Base-by-base conservation (phyloP, 805 yeast genomes). In the Starmerella geochares region DNA sequence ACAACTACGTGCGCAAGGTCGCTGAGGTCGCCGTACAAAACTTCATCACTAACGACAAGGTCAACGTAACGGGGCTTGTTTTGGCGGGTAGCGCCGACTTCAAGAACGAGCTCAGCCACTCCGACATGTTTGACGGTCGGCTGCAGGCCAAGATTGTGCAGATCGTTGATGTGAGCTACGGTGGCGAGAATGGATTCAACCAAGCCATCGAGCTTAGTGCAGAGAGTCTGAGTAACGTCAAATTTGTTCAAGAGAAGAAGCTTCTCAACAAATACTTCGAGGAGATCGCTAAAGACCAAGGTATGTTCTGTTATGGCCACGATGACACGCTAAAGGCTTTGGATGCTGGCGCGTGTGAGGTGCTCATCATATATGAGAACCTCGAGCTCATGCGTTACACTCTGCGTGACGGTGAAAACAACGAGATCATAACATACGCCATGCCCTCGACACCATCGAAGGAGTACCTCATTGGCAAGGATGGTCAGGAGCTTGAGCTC, bases 71-170 rank as follows among this genome's bases (percentile, higher is more conserved):
- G 59, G 99, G 98, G 54, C 75, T 92, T 62, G 90, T 92, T 58
- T 76, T 92, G 64, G 99, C 98, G 35, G 99, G 99, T 80, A 83
- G 95, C 50, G 99, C 99, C 46, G 99, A 94, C 71, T 92, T 92
- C 79, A 92, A 92, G 72, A 92, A 81, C 55, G 98, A 90, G 70
- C 78, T 92, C 67, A 78, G 85, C 51, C 86, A 81, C 68, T 86
- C 96, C 38, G 99, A 92, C 66, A 71, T 92, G 73, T 90, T 92
- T 66, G 99, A 92, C 68, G 73, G 71, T 60, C 86, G 99, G 72
- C 76, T 92, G 64, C 85, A 77, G 60, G 81, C 83, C 46, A 88
- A 87, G 70, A 80, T 92, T 62, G 77, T 92, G 54, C 86, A 87
- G 68, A 78, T 88, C 65, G 98, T 94, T 50, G 99, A 92, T 74